These are phyloP conservation scores for Coniferiporia weirii DNA, from an alignment of 1,284 basidiomycete species.

Conservation along the genomic window DNA sequence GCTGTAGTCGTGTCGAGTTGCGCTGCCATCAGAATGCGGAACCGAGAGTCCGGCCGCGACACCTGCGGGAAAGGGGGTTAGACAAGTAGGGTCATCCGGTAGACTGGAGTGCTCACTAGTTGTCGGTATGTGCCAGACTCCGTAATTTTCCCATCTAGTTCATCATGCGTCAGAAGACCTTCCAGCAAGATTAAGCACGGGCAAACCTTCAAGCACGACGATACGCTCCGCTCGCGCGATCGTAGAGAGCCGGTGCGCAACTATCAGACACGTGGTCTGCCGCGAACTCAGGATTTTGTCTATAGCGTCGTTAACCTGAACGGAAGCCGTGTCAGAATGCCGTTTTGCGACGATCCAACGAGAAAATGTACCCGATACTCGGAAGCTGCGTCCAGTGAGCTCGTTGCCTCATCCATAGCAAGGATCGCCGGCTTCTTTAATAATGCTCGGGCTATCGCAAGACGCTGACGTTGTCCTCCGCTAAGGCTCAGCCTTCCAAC, in stretches of 20 bases:
- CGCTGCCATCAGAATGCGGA: slow-evolving; percentile 81
- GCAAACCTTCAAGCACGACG: slow-evolving; percentile 76
- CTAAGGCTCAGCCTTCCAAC: slow-evolving; percentile 75
- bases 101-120: slow-evolving; percentile 43
- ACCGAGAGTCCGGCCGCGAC: slow-evolving; percentile 62
- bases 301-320: slow-evolving; percentile 83
- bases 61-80: slow-evolving; percentile 38
- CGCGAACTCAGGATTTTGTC: slow-evolving; percentile 76
- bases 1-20: slow-evolving; percentile 59
- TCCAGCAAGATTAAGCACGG: background rate
- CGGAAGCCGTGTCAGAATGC: background rate
- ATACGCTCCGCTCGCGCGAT: slow-evolving; percentile 83
- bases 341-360: slow-evolving; percentile 40
- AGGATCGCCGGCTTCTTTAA: slow-evolving; percentile 85
- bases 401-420: slow-evolving; percentile 84
- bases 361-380: slow-evolving; percentile 91
- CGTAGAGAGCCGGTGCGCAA: slow-evolving; percentile 82
- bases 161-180: background rate
- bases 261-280: slow-evolving; percentile 83
- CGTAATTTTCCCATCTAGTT: slow-evolving; percentile 67
- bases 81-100: background rate
- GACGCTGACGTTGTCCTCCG: slow-evolving; percentile 90
- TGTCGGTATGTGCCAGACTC: slow-evolving; percentile 84
- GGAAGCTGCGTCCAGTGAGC: slow-evolving; percentile 84
- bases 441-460: slow-evolving; percentile 87